A percentile compares a stretch with the other conserved stretches of the same genome.
Conservation (phyloP, 2,329 filamentous ascomycete species). For the Fusarium mangiferae region DNA sequence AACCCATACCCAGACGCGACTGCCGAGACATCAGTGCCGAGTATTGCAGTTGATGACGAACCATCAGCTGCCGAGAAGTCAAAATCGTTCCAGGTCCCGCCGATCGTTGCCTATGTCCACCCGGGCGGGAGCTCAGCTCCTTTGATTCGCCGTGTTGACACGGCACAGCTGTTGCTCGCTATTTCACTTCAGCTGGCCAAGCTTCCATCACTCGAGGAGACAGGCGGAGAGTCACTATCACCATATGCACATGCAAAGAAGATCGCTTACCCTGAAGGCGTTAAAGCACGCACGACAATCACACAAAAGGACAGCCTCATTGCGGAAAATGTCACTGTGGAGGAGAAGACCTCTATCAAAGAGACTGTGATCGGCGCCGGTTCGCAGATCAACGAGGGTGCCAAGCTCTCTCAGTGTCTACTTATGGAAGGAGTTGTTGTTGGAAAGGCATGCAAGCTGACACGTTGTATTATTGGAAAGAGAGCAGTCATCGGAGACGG, state of each 20-base stretch:
- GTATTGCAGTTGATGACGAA: slow-evolving; percentile 8
- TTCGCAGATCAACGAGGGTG: slow-evolving; percentile 87
- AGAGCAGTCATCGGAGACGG: slow-evolving; percentile 85
- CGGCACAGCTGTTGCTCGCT: slow-evolving; percentile 80
- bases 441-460: slow-evolving; percentile 84
- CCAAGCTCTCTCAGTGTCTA: slow-evolving; percentile 85
- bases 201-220: slow-evolving; percentile 75
- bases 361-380: slow-evolving; percentile 89
- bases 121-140: slow-evolving; percentile 64
- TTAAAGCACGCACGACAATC: slow-evolving; percentile 84
- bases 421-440: slow-evolving; percentile 93
- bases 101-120: slow-evolving; percentile 85
- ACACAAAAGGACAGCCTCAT: slow-evolving; percentile 84
- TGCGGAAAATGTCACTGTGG: slow-evolving; percentile 87
- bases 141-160: slow-evolving; percentile 89
- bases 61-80: slow-evolving; percentile 17
- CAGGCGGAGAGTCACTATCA: slow-evolving; percentile 66
- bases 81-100: slow-evolving; percentile 62
- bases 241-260: slow-evolving; percentile 83
- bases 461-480: slow-evolving; percentile 86
- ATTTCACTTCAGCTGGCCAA: slow-evolving; percentile 90
- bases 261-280: slow-evolving; percentile 82
- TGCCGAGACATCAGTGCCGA: not conserved
- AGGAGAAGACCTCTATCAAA: slow-evolving; percentile 92
- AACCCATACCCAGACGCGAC: not conserved